Base-by-base conservation (phyloP, 2,329 filamentous ascomycete genomes). In the Curvularia eragrostidis region DNA sequence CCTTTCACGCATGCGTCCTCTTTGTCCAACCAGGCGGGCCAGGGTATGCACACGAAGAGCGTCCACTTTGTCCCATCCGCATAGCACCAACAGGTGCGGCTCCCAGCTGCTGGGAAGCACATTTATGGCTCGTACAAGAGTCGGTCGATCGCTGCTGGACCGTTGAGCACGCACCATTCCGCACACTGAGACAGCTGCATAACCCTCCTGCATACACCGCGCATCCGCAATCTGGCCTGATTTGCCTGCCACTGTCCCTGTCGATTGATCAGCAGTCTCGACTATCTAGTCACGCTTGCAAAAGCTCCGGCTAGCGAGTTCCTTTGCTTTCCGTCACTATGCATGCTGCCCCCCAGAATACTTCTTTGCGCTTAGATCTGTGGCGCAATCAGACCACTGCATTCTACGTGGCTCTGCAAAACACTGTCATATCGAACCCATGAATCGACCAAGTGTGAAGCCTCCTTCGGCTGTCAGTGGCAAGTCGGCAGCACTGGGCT, bases 261-360 rank as follows among this genome's bases (percentile, higher is more conserved):
- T 32, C 55, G 12, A 41, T 50, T 50, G 51, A 58, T 43, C 51
- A 43, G 39, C 24, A 43, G 39, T 36, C 32, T 52, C 24, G 19
- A 47, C 34, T 24, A 41, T 43, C 44, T n/a, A 47, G 38, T 43
- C 46, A 19, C 34, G 34, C 51, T 42, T 38, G 15, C 43, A 57
- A 30, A 43, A 24, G 18, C 15, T 19, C 52, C 39, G 39, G 32
- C 28, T 54, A n/a, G 24, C 23, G 23, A 39, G 34, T 18, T 58
- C 51, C 55, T 54, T 58, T 47, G 46, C 5, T 46, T 50, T 48
- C 46, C 51, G 52, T 46, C 46, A 24, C 44, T 58, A 47, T 19
- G 51, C 44, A 30, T 9, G 21, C 38, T 21, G 36, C 9, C 36
- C 46, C 18, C 23, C 19, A 24, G 24, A 47, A 46, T 54, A 41